Evolutionary conservation across 148 eudicot species (phyloP).

Genomic region (Chenopodium quinoa): DNA sequence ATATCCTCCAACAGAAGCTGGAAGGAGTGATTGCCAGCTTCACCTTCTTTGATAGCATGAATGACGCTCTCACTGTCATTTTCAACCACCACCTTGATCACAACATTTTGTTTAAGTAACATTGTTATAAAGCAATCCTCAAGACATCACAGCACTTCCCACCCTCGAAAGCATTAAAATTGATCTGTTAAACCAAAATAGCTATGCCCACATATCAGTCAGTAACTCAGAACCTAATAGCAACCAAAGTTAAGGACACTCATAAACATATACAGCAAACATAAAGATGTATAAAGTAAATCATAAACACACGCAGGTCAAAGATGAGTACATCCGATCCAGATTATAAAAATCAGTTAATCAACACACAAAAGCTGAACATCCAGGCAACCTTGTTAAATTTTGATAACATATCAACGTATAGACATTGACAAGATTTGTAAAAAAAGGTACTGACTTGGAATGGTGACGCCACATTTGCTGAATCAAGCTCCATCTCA

Average conservation of each 20-base stretch:
- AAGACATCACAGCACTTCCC: neutral
- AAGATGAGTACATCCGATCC: neutral
- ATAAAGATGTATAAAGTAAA: neutral
- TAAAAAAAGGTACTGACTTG: constrained; percentile 42
- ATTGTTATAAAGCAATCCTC: neutral
- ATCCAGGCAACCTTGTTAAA: neutral
- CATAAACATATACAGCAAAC: neutral
- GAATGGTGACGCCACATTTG: constrained; percentile 32
- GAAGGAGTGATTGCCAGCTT: too few relatives aligned
- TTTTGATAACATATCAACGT: neutral
- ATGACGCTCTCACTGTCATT: too few relatives aligned
- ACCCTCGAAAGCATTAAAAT: neutral
- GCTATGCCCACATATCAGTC: neutral
- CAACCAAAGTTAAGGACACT: neutral
- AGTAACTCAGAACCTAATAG: neutral
- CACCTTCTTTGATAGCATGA: too few relatives aligned
- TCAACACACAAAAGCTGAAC: neutral
- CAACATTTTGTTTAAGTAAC: neutral
- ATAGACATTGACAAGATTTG: constrained; percentile 9
- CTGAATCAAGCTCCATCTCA: constrained; percentile 32
- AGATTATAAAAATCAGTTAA: neutral
- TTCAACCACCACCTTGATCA: too few relatives aligned
- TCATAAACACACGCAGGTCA: neutral
- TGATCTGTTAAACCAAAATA: neutral
- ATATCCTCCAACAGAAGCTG: too few relatives aligned